Percentiles rank a stretch among this genome's conserved stretches.
Evolutionary conservation across 2,329 filamentous ascomycete species (phyloP).

Genomic region (Fusarium austroafricanum): DNA sequence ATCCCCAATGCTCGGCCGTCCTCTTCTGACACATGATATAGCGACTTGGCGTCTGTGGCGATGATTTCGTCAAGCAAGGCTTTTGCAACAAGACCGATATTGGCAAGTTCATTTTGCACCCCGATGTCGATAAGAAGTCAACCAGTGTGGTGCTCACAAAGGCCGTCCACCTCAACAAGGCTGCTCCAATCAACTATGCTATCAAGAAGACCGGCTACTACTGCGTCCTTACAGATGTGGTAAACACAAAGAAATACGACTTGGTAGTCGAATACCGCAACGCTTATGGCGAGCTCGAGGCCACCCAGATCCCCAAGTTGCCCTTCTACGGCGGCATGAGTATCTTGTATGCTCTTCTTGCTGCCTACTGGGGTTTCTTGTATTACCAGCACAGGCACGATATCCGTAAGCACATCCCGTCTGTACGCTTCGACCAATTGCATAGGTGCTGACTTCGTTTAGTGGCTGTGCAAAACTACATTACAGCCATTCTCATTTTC

Average conservation of each 20-base stretch:
- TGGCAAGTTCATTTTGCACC: constrained; percentile 84
- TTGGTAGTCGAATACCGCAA: constrained; percentile 93
- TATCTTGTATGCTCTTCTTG: constrained; percentile 90
- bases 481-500: constrained; percentile 95
- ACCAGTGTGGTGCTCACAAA: constrained; percentile 79
- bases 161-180: constrained; percentile 83
- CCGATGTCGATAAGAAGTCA: constrained; percentile 79
- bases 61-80: constrained; percentile 73
- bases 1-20: neutral
- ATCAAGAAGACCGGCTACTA: constrained; percentile 96
- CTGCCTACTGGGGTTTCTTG: constrained; percentile 87
- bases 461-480: constrained; percentile 98
- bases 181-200: constrained; percentile 80
- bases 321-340: constrained; percentile 97
- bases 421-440: neutral
- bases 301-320: constrained; percentile 94
- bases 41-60: constrained; percentile 75
- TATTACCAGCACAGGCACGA: constrained; percentile 95
- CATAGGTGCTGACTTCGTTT: constrained; percentile 19
- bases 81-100: constrained; percentile 82
- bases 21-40: constrained; percentile 39
- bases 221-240: constrained; percentile 85
- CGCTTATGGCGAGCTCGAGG: constrained; percentile 94
- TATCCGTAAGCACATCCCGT: constrained; percentile 71
- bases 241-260: constrained; percentile 75